phyloP scores from a whole-genome alignment of 2,329 filamentous ascomycete species.

The Fusarium fracticaudum region DNA sequence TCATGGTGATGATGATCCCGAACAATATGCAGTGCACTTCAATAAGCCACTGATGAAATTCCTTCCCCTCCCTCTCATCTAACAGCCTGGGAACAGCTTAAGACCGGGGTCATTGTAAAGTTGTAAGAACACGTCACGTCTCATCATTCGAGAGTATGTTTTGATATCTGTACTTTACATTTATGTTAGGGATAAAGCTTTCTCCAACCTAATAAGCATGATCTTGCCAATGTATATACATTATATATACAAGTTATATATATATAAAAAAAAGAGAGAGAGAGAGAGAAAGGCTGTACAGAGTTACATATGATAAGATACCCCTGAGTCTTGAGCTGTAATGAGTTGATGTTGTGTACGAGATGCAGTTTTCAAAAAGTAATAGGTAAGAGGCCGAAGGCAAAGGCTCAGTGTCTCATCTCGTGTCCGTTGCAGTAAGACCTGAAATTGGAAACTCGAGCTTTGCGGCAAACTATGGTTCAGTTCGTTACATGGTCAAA shows the following conservation, averaged over 20 bases:
- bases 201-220: not conserved
- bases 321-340: not conserved
- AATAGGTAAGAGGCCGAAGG: not conserved
- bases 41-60: not conserved
- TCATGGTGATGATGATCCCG: constrained; percentile 2
- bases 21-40: not conserved
- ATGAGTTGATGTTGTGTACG: not conserved
- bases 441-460: not conserved
- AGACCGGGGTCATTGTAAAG: not conserved
- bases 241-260: no score
- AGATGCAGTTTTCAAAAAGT: no score
- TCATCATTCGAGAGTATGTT: not conserved
- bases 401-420: not conserved
- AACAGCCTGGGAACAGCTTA: not conserved
- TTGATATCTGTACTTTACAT: not conserved
- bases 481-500: not conserved
- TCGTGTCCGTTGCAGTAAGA: not conserved
- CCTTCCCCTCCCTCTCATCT: not conserved
- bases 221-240: not conserved
- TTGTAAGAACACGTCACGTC: constrained; percentile 13
- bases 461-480: not conserved
- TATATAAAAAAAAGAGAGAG: no score
- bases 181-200: not conserved
- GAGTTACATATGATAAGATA: not conserved
- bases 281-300: no score